phyloP scores from a whole-genome alignment of 169 alveolate genomes.

The Cryptosporidium sp. region DNA sequence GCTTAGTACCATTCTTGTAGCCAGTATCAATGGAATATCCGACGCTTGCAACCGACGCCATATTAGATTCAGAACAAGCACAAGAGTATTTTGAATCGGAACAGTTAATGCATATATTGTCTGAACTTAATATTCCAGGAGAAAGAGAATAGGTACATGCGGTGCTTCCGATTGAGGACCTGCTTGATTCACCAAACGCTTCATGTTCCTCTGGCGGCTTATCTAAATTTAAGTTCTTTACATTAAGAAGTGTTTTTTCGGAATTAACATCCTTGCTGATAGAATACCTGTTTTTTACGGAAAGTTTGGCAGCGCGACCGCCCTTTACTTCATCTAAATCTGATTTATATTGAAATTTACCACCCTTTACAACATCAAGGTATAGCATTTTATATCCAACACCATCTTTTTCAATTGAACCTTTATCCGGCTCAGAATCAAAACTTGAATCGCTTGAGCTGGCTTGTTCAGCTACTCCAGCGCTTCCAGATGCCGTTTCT shows the following conservation, averaged over 20 bases:
- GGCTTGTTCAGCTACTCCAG: neutral
- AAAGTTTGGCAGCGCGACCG: neutral
- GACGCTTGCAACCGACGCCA: neutral
- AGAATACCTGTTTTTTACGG: neutral
- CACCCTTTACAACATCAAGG: slow-evolving; percentile 69
- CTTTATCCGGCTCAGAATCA: slow-evolving; percentile 39
- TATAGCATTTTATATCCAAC: slow-evolving; percentile 21
- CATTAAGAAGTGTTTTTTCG: slow-evolving; percentile 3
- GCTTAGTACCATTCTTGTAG: neutral
- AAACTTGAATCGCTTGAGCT: slow-evolving; percentile 17
- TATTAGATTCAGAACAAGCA: slow-evolving; percentile 17
- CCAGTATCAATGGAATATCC: neutral
- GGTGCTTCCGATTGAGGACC: slow-evolving; percentile 69
- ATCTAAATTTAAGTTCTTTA: slow-evolving; percentile 13
- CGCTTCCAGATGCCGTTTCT: slow-evolving; percentile 46
- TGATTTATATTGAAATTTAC: neutral
- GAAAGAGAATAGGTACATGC: slow-evolving; percentile 51
- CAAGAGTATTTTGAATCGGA: slow-evolving; percentile 2
- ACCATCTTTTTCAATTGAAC: slow-evolving; percentile 5
- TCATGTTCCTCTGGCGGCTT: slow-evolving; percentile 19
- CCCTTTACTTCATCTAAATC: neutral
- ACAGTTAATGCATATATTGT: slow-evolving; percentile 8
- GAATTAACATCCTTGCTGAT: neutral
- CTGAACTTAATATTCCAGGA: slow-evolving; percentile 43
- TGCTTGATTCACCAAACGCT: slow-evolving; percentile 30